Base-by-base conservation (phyloP, 768 basidiomycete species). In the Baorangia bicolor region DNA sequence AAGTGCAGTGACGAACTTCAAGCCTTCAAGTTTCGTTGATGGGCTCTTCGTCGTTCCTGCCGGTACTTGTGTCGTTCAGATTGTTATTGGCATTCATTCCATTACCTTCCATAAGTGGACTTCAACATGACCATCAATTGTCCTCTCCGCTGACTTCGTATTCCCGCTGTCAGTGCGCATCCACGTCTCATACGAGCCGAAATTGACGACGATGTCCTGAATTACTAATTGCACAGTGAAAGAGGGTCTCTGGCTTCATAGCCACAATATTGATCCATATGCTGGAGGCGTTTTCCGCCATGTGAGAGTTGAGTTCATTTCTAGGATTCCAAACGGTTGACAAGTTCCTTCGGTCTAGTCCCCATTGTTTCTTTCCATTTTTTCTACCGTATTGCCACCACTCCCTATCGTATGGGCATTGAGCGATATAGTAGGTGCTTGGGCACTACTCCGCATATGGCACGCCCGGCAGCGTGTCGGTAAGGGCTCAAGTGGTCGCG, bases 161-260 rank as follows among this genome's bases (percentile, higher is more conserved):
- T 68, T 74, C 84, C 20, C 84, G 90, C 62, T 76, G 94, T 94
- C 63, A 70, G 89, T 75, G 53, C 10, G 14, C 38, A 44, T 59
- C 38, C 23, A 13, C 11, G 21, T 34, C 18, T 30, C 18, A 20
- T 48, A 20, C 51, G 14, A 14, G 42, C 23, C 11, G 10, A 41
- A 21, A 11, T 40, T 54, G 34, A 39, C 23, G 3, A 49, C 38
- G 43, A 64, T 53, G 18, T 60, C 49, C 61, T 55, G 57, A 53
- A 41, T 21, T 16, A 12, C 39, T 9, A 21, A 35, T 45, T 20
- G 49, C 46, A 40, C 58, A 98, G 96, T 98, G 55, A 84, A 86
- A 67, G 96, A 98, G 73, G 95, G 94, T 18, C 79, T 96, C 5
- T 93, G 87, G 73, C 80, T 98, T 16, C 87, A 86, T 58, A 75